These are phyloP conservation scores for Phytophthora litchii DNA, from an alignment of 352 stramenopile genomes.

Conservation along the genomic window DNA sequence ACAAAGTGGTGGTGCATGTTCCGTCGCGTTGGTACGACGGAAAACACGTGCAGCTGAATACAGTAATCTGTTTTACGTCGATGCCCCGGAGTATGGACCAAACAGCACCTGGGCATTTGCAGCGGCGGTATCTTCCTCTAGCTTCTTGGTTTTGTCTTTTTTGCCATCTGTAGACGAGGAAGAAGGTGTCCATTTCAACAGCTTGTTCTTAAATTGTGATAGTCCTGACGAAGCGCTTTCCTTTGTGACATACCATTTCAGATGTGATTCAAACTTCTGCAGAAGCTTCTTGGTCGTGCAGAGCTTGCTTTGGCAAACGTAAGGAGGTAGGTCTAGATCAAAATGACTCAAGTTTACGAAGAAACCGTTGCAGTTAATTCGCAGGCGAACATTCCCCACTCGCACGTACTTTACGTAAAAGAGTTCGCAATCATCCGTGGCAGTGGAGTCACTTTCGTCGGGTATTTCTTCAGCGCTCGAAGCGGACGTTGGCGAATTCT, in stretches of 20 bases:
- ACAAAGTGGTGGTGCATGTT: neutral
- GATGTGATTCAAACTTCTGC: constrained; percentile 82
- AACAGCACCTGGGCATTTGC: constrained; percentile 80
- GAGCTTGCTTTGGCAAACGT: constrained; percentile 83
- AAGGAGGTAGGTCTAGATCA: constrained; percentile 76
- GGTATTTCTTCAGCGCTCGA: constrained; percentile 14
- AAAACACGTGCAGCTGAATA: neutral
- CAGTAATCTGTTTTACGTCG: constrained; percentile 21
- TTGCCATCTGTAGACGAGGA: constrained; percentile 44
- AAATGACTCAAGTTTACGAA: constrained; percentile 87
- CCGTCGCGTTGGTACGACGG: constrained; percentile 23
- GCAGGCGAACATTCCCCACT: constrained; percentile 77
- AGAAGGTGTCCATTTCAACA: constrained; percentile 79
- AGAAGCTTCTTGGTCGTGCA: constrained; percentile 83
- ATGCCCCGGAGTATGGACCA: constrained; percentile 67
- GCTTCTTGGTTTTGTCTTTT: constrained; percentile 65
- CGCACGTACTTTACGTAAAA: constrained; percentile 90
- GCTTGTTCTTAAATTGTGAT: constrained; percentile 87
- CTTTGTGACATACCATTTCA: constrained; percentile 86
- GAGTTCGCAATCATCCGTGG: constrained; percentile 62
- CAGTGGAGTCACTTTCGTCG: constrained; percentile 61
- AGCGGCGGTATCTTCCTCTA: constrained; percentile 59
- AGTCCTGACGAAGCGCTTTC: constrained; percentile 82
- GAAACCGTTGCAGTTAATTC: constrained; percentile 87
- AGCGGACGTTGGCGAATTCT: constrained; percentile 22